Evolutionary conservation across 1,284 basidiomycete species (phyloP).

Genomic region (Neolentinus lepideus): DNA sequence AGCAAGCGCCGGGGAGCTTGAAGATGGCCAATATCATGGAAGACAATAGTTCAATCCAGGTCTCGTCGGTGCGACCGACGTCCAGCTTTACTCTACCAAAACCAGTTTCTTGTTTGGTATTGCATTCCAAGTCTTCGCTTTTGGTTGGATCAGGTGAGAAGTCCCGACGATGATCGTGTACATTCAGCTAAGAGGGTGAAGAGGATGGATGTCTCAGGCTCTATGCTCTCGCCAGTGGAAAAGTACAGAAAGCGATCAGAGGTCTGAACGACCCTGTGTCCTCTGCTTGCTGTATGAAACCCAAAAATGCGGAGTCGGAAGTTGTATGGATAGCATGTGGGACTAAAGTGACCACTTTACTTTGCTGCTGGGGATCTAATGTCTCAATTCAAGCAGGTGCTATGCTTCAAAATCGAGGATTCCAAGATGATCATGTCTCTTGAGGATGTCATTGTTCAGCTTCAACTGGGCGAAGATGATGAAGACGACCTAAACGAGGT

Average conservation of each 20-base stretch:
- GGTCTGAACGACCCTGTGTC: slow-evolving; percentile 52
- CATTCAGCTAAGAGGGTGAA: slow-evolving; percentile 16
- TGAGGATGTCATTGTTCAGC: slow-evolving; percentile 35
- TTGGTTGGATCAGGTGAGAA: neutral
- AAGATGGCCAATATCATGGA: too few relatives aligned
- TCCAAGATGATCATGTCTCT: slow-evolving; percentile 17
- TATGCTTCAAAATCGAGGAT: slow-evolving; percentile 16
- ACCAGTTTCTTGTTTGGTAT: neutral
- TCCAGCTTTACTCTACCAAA: neutral
- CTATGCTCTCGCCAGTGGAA: slow-evolving; percentile 51
- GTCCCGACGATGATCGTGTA: neutral
- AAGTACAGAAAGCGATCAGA: slow-evolving; percentile 57
- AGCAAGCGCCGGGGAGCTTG: too few relatives aligned
- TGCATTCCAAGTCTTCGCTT: neutral
- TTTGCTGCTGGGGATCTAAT: neutral
- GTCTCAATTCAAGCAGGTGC: neutral
- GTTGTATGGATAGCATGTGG: slow-evolving; percentile 60
- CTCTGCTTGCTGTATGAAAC: slow-evolving; percentile 42
- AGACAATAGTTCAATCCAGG: too few relatives aligned
- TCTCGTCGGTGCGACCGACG: neutral
- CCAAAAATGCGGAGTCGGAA: slow-evolving; percentile 28
- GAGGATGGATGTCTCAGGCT: slow-evolving; percentile 67
- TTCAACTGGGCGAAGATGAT: slow-evolving; percentile 41
- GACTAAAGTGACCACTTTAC: slow-evolving; percentile 29
- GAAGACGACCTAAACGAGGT: slow-evolving; percentile 69